These are phyloP conservation scores for Eucalyptus albens DNA, from an alignment of 345 rosid species.

Conservation along the genomic window DNA sequence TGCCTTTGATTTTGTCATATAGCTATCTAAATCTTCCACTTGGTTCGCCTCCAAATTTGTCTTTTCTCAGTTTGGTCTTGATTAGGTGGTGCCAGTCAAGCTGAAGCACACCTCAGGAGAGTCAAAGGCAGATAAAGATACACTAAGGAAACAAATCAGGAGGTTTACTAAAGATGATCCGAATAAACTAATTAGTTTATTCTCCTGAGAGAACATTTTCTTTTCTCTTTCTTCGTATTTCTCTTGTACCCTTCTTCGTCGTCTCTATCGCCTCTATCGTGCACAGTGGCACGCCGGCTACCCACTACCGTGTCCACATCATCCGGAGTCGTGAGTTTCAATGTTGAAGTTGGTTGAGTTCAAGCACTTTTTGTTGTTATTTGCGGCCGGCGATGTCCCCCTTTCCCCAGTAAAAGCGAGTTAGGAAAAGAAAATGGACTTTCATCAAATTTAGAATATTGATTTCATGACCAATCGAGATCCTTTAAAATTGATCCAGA, in stretches of 20 bases:
- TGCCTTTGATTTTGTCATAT: not conserved
- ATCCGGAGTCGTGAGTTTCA: not conserved
- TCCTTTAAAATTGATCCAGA: not conserved
- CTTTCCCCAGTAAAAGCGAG: not conserved
- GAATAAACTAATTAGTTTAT: not conserved
- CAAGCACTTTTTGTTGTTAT: not conserved
- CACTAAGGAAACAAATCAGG: not conserved
- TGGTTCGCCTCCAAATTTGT: not conserved
- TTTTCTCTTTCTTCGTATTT: not conserved
- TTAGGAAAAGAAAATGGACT: not conserved
- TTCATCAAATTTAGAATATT: not conserved
- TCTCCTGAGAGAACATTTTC: not conserved
- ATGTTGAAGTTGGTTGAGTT: not conserved
- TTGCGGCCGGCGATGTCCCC: not conserved
- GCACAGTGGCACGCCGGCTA: not conserved
- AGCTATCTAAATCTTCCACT: not conserved
- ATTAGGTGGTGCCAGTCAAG: not conserved
- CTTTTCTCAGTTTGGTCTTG: not conserved
- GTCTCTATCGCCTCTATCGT: not conserved
- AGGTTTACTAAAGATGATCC: not conserved
- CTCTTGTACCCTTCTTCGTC: not conserved
- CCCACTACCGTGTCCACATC: not conserved
- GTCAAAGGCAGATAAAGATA: not conserved
- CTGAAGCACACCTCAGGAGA: not conserved
- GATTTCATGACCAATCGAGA: not conserved